Percentiles rank a stretch among this genome's conserved stretches.
These are phyloP conservation scores for Hirschioporus abietinus DNA, from an alignment of 768 basidiomycete genomes.

Conservation along the genomic window DNA sequence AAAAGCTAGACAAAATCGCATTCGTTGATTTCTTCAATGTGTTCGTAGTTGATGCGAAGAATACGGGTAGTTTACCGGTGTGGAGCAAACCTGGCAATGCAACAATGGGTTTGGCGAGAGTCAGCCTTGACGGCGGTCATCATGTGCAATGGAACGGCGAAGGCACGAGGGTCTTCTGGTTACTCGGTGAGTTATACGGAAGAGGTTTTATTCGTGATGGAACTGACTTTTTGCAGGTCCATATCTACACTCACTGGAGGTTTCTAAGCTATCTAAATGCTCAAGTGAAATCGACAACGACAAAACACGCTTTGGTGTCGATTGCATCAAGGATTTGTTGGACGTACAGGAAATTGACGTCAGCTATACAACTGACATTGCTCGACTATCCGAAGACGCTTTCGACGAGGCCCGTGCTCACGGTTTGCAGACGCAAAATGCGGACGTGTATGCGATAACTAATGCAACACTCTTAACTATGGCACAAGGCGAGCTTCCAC, in stretches of 20 bases:
- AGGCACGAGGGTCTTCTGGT: slow-evolving; percentile 66
- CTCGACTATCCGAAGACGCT: slow-evolving; percentile 52
- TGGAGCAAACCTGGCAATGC: slow-evolving; percentile 72
- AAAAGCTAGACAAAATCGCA: slow-evolving; percentile 33
- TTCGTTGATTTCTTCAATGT: slow-evolving; percentile 70
- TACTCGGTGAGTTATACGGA: slow-evolving; percentile 47
- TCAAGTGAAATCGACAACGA: slow-evolving; percentile 44
- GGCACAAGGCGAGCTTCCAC: slow-evolving; percentile 43
- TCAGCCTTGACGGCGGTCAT: slow-evolving; percentile 73
- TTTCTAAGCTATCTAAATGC: slow-evolving; percentile 48
- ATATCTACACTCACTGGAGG: slow-evolving; percentile 56
- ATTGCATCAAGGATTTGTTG: slow-evolving; percentile 53
- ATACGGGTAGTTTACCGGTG: slow-evolving; percentile 36
- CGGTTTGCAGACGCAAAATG: slow-evolving; percentile 20
- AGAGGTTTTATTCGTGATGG: not conserved
- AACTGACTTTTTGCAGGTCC: slow-evolving; percentile 37
- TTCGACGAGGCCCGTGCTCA: slow-evolving; percentile 13
- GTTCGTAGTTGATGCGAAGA: slow-evolving; percentile 44
- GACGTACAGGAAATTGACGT: slow-evolving; percentile 54
- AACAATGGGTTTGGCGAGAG: slow-evolving; percentile 50
- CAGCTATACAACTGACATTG: slow-evolving; percentile 55
- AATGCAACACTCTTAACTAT: slow-evolving; percentile 72
- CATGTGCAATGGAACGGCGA: slow-evolving; percentile 59
- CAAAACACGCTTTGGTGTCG: slow-evolving; percentile 50
- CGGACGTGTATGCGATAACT: slow-evolving; percentile 49